Conservation (phyloP, 176 grass and related monocot species). For the Eragrostis nindensis region DNA sequence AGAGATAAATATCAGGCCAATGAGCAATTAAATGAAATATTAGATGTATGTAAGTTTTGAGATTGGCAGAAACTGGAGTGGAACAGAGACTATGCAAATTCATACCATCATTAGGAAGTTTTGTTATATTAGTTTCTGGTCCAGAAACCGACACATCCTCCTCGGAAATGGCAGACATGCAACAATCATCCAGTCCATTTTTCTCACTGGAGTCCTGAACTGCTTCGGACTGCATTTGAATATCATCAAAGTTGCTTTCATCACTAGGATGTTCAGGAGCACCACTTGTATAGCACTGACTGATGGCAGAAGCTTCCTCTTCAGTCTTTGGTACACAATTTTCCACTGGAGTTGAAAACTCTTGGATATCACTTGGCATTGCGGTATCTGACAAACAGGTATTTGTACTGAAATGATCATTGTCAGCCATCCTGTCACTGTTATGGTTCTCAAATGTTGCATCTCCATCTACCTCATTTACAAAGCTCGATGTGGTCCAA, state of each 20-base stretch:
- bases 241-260: constrained; percentile 44
- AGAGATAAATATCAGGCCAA: constrained; percentile 2
- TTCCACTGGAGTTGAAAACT: constrained; percentile 38
- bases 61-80: constrained; percentile 2
- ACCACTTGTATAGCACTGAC: constrained; percentile 34
- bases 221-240: constrained; percentile 49
- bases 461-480: constrained; percentile 33
- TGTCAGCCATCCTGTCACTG: constrained; percentile 31
- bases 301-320: constrained; percentile 36
- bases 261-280: constrained; percentile 34
- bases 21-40: background rate
- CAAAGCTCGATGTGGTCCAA: constrained; percentile 25
- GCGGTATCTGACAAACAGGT: constrained; percentile 43
- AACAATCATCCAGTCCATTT: constrained; percentile 58
- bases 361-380: constrained; percentile 27
- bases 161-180: constrained; percentile 50
- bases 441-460: constrained; percentile 23
- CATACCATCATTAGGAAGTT: constrained; percentile 67
- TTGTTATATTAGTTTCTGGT: constrained; percentile 44
- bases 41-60: background rate
- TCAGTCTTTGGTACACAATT: constrained; percentile 38
- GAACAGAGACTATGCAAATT: constrained; percentile 14
- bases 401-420: constrained; percentile 43
- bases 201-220: constrained; percentile 35
- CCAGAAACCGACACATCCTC: constrained; percentile 57